Percentiles rank a stretch among this genome's conserved stretches.
Conservation (phyloP, 192 early-diverging fungal genomes). For the Podila horticola region DNA sequence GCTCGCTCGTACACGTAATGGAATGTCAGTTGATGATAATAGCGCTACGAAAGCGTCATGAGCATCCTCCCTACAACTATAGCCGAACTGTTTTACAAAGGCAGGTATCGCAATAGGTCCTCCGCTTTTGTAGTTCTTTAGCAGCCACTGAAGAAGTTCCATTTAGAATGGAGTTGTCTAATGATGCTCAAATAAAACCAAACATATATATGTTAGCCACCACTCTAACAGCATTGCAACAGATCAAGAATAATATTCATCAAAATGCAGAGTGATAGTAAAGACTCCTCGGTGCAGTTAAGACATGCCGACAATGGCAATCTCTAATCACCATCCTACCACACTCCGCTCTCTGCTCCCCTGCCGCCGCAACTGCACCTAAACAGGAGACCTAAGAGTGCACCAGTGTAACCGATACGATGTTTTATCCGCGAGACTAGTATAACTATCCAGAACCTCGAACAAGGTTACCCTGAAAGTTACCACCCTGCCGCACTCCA, state of each 20-base stretch:
- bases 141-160: background rate
- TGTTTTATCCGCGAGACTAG: conserved; percentile 8
- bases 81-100: conserved; percentile 16
- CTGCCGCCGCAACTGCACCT: conserved; percentile 2
- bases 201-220: background rate
- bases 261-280: background rate
- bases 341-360: conserved; percentile 2
- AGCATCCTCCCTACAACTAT: conserved; percentile 18
- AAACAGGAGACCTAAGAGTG: background rate
- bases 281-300: conserved; percentile 4
- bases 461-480: background rate
- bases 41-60: conserved; percentile 10
- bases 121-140: conserved; percentile 12
- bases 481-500: conserved; percentile 6
- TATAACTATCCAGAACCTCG: background rate
- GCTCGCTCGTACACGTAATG: background rate
- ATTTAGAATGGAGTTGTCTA: background rate
- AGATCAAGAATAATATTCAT: too few species aligned
- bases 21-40: conserved; percentile 20
- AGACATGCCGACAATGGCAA: conserved; percentile 6
- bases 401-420: conserved; percentile 6
- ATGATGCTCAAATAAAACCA: conserved; percentile 2
- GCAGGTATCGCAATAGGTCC: conserved; percentile 8
- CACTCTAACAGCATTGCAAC: background rate
- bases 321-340: conserved; percentile 6